A percentile compares a stretch with the other conserved stretches of the same genome.
These are phyloP conservation scores for Truncatella angustata DNA, from an alignment of 2,329 filamentous ascomycete genomes.

Conservation along the genomic window DNA sequence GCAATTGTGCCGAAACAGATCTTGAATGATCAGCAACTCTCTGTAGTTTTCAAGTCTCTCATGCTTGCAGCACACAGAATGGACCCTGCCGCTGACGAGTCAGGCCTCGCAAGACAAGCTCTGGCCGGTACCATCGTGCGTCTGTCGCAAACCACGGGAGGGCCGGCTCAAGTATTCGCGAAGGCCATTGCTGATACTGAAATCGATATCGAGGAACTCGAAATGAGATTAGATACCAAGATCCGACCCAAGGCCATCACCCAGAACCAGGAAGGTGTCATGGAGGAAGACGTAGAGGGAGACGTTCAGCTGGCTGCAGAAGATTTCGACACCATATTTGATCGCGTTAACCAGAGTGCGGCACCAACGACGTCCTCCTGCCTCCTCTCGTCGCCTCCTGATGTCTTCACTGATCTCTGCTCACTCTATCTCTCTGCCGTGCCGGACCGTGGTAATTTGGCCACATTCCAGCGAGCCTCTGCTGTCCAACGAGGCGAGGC, in stretches of 20 bases:
- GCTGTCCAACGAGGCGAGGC: constrained; percentile 54
- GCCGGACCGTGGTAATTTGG: constrained; percentile 32
- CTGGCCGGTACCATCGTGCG: constrained; percentile 66
- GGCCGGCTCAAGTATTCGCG: constrained; percentile 62
- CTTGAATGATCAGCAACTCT: constrained; percentile 61
- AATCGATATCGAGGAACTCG: constrained; percentile 71
- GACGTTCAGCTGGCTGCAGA: constrained; percentile 15
- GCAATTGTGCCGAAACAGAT: constrained; percentile 59
- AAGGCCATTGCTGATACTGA: constrained; percentile 65
- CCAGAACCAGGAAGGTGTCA: constrained; percentile 47
- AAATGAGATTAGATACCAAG: constrained; percentile 70
- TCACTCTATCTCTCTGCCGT: constrained; percentile 50
- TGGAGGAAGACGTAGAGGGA: constrained; percentile 43
- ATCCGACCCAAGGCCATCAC: constrained; percentile 58
- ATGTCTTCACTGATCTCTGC: constrained; percentile 57
- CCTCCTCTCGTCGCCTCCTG: constrained; percentile 47
- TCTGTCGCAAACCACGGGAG: constrained; percentile 59
- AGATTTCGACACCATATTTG: constrained; percentile 22
- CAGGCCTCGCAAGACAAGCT: constrained; percentile 58
- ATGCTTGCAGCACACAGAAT: constrained; percentile 60
- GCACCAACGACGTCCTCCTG: constrained; percentile 44
- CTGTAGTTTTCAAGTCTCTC: constrained; percentile 64
- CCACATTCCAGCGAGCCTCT: constrained; percentile 52
- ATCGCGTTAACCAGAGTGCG: constrained; percentile 26
- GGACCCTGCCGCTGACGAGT: constrained; percentile 51